Percentiles rank a stretch among this genome's conserved stretches.
These are phyloP conservation scores for Amaranthus palmeri DNA, from an alignment of 148 eudicot species.

Conservation along the genomic window DNA sequence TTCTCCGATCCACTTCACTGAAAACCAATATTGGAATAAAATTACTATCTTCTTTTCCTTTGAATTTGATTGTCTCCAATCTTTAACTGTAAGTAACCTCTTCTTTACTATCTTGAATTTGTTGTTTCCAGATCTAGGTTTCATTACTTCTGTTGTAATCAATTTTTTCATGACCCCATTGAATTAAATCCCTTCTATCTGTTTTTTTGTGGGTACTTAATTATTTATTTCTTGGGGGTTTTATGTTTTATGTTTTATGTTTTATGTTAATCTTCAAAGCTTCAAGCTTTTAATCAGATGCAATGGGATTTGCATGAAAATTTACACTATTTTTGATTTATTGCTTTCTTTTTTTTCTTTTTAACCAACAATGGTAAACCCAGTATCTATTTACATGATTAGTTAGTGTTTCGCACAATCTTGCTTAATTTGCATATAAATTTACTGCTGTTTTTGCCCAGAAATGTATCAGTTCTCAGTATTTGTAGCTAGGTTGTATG, in stretches of 20 bases:
- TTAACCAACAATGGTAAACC: no score
- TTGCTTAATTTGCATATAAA: no score
- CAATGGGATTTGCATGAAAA: no score
- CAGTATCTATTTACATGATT: no score
- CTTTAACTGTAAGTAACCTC: slow-evolving; percentile 8
- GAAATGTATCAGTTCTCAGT: not conserved
- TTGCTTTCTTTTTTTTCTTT: no score
- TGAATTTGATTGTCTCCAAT: not conserved
- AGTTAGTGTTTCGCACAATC: no score
- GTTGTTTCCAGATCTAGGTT: slow-evolving; percentile 5
- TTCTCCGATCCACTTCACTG: not conserved
- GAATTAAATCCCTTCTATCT: not conserved
- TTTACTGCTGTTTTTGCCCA: not conserved
- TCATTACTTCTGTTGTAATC: not conserved
- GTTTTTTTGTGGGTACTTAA: not conserved
- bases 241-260: slow-evolving; percentile 6
- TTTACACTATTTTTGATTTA: no score
- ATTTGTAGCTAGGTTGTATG: not conserved
- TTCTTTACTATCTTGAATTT: not conserved
- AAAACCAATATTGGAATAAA: no score
- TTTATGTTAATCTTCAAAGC: not conserved
- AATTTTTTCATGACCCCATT: not conserved
- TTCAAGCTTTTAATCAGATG: not conserved
- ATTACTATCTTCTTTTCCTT: not conserved
- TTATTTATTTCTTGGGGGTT: not conserved